Percentiles rank a stretch among this genome's conserved stretches.
These are phyloP conservation scores for Pseudomonodictys pantanalensis DNA, from an alignment of 495 filamentous ascomycete genomes.

Conservation along the genomic window DNA sequence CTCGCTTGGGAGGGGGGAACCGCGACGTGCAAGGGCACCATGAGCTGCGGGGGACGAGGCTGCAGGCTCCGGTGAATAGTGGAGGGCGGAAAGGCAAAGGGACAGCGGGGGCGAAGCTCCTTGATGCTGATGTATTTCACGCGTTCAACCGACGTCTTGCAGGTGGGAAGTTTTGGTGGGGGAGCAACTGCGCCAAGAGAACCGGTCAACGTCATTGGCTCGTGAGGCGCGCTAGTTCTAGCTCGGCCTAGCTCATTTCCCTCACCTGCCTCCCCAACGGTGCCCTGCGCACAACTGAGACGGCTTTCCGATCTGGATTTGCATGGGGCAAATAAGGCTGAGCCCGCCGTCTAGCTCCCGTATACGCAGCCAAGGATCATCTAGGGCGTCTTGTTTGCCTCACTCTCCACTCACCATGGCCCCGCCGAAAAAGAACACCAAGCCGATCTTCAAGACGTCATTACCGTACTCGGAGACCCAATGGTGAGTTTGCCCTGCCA, in stretches of 20 bases:
- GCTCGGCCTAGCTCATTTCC: background rate
- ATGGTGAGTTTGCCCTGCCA: slow-evolving; percentile 30
- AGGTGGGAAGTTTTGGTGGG: slow-evolving; percentile 3
- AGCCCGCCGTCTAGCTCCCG: background rate
- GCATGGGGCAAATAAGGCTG: too few species aligned
- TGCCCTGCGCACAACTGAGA: too few species aligned
- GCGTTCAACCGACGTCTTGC: background rate
- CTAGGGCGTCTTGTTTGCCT: background rate
- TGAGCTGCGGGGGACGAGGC: slow-evolving; percentile 9
- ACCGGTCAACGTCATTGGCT: background rate
- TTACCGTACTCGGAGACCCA: slow-evolving; percentile 37
- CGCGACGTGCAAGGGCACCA: slow-evolving; percentile 7
- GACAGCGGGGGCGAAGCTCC: background rate
- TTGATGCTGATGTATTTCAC: background rate
- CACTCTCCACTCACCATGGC: slow-evolving; percentile 1
- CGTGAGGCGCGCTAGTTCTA: too few species aligned
- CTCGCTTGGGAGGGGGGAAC: background rate
- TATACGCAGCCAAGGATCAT: background rate
- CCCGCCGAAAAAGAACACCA: slow-evolving; percentile 19
- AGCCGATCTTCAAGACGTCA: slow-evolving; percentile 40
- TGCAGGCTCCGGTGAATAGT: slow-evolving; percentile 4
- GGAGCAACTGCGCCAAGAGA: background rate
- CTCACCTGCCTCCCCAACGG: background rate
- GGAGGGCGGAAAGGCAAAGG: background rate
- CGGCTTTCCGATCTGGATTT: too few species aligned